phyloP scores from a whole-genome alignment of 2,329 filamentous ascomycete genomes.

The Venturia effusa region DNA sequence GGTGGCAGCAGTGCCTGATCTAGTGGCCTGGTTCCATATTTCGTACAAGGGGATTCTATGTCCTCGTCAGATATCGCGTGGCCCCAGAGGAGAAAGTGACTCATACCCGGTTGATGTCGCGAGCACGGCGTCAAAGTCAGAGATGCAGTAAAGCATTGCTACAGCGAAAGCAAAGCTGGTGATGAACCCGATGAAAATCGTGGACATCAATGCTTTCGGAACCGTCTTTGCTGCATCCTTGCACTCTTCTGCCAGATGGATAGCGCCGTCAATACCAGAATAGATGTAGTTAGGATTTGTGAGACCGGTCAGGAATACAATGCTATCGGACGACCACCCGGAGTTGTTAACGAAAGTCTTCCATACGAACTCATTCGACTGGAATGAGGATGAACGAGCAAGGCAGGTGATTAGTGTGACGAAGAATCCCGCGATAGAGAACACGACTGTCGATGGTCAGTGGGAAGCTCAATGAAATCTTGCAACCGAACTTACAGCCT shows the following conservation, averaged over 20 bases:
- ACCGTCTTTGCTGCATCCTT: constrained; percentile 19
- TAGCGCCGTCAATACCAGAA: constrained; percentile 29
- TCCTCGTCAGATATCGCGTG: neutral
- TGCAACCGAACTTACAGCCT: neutral
- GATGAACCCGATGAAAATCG: constrained; percentile 20
- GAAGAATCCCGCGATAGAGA: constrained; percentile 13
- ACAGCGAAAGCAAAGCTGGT: constrained; percentile 22
- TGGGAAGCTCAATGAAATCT: neutral
- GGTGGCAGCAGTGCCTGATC: constrained; percentile 20
- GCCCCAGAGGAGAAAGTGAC: neutral
- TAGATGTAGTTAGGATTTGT: constrained; percentile 45
- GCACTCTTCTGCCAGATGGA: constrained; percentile 20
- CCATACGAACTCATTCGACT: constrained; percentile 51
- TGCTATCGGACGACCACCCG: constrained; percentile 26
- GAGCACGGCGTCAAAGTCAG: constrained; percentile 17
- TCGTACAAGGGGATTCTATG: constrained; percentile 20
- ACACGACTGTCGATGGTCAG: neutral
- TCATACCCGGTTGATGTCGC: constrained; percentile 15
- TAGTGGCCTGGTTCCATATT: constrained; percentile 26
- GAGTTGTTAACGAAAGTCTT: constrained; percentile 42
- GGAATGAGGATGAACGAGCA: constrained; percentile 44
- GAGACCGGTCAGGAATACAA: constrained; percentile 35
- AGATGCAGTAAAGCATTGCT: constrained; percentile 20
- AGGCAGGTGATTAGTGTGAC: constrained; percentile 40
- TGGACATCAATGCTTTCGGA: constrained; percentile 20